phyloP scores from a whole-genome alignment of 495 filamentous ascomycete genomes.

The Neurospora sp. region DNA sequence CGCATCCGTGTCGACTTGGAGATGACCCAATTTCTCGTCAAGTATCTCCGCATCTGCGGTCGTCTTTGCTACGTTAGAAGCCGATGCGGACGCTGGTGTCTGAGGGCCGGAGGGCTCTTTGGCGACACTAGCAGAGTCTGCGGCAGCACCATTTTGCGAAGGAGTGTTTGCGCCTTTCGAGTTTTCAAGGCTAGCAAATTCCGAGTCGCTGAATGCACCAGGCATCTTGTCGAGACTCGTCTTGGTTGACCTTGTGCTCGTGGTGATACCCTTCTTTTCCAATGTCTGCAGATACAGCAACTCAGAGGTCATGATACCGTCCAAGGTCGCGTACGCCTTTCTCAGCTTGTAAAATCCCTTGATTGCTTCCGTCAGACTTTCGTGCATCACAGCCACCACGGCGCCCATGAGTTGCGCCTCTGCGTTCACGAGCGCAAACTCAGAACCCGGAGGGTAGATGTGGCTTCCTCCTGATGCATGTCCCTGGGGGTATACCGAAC shows the following conservation, averaged over 20 bases:
- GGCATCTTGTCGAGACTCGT: conserved; percentile 20
- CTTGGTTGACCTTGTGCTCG: background rate
- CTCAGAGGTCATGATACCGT: conserved; percentile 53
- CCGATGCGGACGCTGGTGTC: conserved; percentile 17
- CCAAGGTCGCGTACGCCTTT: conserved; percentile 78
- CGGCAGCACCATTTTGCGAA: conserved; percentile 15
- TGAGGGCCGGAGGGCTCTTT: conserved; percentile 20
- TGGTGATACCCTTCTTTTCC: background rate
- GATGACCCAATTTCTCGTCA: conserved; percentile 14
- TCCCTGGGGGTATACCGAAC: conserved; percentile 7
- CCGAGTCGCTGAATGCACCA: conserved; percentile 24
- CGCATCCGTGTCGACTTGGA: background rate
- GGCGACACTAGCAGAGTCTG: conserved; percentile 22
- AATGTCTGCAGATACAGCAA: conserved; percentile 27
- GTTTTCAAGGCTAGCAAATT: conserved; percentile 21
- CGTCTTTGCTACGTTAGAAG: conserved; percentile 3
- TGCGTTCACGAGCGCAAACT: conserved; percentile 66
- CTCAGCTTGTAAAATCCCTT: conserved; percentile 88
- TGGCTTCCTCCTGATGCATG: conserved; percentile 10
- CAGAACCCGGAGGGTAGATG: conserved; percentile 72
- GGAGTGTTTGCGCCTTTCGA: background rate
- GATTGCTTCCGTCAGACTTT: conserved; percentile 85
- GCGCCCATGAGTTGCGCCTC: conserved; percentile 84
- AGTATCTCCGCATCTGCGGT: background rate
- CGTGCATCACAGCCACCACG: conserved; percentile 79